Base-by-base conservation (phyloP, 2,329 filamentous ascomycete species). In the Aspergillus flavus region DNA sequence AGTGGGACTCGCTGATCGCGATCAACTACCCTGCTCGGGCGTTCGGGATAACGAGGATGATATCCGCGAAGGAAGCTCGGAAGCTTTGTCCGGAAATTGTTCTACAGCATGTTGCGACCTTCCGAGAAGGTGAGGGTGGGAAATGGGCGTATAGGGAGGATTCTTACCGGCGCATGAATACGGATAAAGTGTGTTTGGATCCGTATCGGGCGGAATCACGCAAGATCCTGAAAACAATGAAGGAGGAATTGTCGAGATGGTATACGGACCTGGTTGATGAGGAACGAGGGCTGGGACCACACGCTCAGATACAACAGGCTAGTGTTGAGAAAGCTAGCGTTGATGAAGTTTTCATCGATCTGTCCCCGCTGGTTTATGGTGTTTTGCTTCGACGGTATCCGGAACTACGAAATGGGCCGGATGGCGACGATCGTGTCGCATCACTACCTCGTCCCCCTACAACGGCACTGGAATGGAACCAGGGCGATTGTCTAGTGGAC, bases 1-100 rank as follows among this genome's bases (percentile, higher is more conserved):
- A 98, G 83, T 98, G 92, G 91, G 91, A 96, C 78, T 93, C 91
- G 10, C 84, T 99, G 28, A 99, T 99, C 74, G 95, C 95, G 3
- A 89, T 99, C 78, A 99, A 99, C 80, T 99, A 99, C 74, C 89
- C 95, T 2, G 94, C 94, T 6, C 89, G 95, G 19, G 85, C 86
- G 10, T 94, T 87, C 71, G 93, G 92, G 2, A 88, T 99, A 59
- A 90, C 84, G 52, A 84, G 94, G 39, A 92, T 96, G 80, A 89
- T 94, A 66, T 91, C 88, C 10, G 85, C 92, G 48, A 83, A 84
- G 4, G 95, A 98, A 73, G 95, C 95, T 21, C 90, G 89, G 77
- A 94, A 94, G 77, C 83, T 92, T 66, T 99, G 95, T 72, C 94
- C 94, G 0, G 83, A 91, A 16, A 84, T 99, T 34, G 88, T 96